Evolutionary conservation across 805 yeast species (phyloP), one percentile per base, ranked within the genome.

Genomic region (Candida xiaguanensis): DNA sequence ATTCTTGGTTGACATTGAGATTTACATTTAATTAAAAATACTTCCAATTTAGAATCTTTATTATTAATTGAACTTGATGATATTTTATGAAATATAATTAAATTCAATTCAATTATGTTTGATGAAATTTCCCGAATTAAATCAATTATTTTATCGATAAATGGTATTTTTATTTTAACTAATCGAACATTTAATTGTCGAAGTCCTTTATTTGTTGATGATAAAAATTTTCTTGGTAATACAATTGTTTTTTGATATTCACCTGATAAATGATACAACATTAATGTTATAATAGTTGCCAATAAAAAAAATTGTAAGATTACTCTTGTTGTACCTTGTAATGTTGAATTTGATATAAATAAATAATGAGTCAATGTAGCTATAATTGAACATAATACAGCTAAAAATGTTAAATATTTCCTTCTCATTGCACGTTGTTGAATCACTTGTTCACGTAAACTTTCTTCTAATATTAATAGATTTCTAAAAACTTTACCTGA

Each of bases 191-290:
- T 90, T 48, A 90, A 69, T 51, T 87, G 91, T 36, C 96, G 65
- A 18, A 91, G 65, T 0, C 97, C 97, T 56, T 87, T 88, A 59
- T 93, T 93, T 6, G 97, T 80, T n/a, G 83, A 77, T 1, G 80
- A 67, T 40, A 93, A 65, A 55, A 89, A 91, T 53, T 78, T 74
- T 44, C 95, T 74, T 2, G 96, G 95, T 30, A 80, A 67, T 12
- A 85, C 82, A 39, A 91, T 85, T 0, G 96, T 87, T 44, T 93
- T 77, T 42, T 77, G 77, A 59, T 91, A 93, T 62, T 89, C 93
- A 1, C 99, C 99, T 17, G 95, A 82, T 25, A 91, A 61, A 52
- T 85, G 89, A 61, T 87, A 91, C 31, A 91, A 66, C 18, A 79
- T 72, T 40, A 89, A 62, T 0, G 96, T 85, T 14, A 90, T 78